Base-by-base conservation (phyloP, 1,139 yeast genomes). In the Diutina siamensis region DNA sequence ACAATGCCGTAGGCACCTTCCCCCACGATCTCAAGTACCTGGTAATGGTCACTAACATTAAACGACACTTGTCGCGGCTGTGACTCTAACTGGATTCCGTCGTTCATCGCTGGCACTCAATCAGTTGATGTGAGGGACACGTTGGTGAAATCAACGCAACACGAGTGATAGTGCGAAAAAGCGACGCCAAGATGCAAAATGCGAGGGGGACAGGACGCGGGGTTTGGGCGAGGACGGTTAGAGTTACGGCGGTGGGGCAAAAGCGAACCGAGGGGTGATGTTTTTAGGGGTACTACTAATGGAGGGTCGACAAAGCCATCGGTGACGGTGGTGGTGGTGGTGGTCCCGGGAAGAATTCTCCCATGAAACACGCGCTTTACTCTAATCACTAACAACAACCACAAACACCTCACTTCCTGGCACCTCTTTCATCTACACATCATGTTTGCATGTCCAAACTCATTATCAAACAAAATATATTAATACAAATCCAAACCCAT, bases 1-100 rank as follows among this genome's bases (percentile, higher is more conserved):
- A 92, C 98, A 15, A 92, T 78, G 3, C 98, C 98, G 57, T 92
- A 92, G 1, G 98, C 98, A n/a, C 98, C 98, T 61, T 89, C 97
- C 5, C 98, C 98, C 32, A 55, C 85, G 17, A 89, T 78, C 55
- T 85, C 94, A 40, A 80, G 69, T 45, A 89, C 79, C 60, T 86
- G 87, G 61, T 89, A 89, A 57, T 85, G 87, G 49, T 85, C 86
- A 40, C 94, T 82, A 22, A 92, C 94, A 57, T 88, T 87, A 67
- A 89, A 89, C 18, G 42, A 18, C 21, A 44, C 40, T 12, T 21
- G 41, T 8, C 35, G 25, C 8, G 40, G 40, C 12, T 22, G 45
- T 5, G 41, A 12, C 21, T 42, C 38, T 35, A 32, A 21, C 20
- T 17, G 35, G 42, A 40, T 28, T 3, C 18, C 35, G 34, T 22